A percentile compares a stretch with the other conserved stretches of the same genome.
Conservation (phyloP, 345 rosid species). For the Balakata baccata region DNA sequence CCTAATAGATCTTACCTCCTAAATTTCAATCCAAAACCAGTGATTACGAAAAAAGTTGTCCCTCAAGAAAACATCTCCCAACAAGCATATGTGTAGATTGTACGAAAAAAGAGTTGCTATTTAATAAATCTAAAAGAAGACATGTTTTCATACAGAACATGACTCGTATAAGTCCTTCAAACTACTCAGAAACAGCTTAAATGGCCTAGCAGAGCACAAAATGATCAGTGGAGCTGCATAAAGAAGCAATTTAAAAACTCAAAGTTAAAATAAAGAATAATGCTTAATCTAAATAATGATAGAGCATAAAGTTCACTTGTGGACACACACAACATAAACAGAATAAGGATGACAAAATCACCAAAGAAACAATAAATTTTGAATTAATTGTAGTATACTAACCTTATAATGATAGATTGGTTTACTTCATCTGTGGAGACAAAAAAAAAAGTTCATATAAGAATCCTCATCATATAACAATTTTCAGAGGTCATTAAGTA, state of each 20-base stretch:
- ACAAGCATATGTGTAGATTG: not conserved
- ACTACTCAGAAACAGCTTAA: not conserved
- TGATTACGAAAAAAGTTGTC: not conserved
- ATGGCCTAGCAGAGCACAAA: not conserved
- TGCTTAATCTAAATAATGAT: not conserved
- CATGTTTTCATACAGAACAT: not conserved
- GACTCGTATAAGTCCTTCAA: not conserved
- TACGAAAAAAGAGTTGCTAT: not conserved
- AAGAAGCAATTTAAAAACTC: not conserved
- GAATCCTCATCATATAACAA: conserved; percentile 11
- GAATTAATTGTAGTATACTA: conserved; percentile 28
- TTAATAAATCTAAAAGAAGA: not conserved
- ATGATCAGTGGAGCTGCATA: not conserved
- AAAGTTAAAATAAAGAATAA: not conserved
- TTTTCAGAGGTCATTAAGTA: not conserved
- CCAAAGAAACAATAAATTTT: conserved; percentile 1
- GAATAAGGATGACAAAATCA: conserved; percentile 7
- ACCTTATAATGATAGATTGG: conserved; percentile 99
- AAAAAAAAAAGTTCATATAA: conserved; percentile 29
- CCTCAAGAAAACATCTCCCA: not conserved
- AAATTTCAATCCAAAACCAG: not conserved
- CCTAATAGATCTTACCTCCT: not conserved
- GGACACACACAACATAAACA: not conserved
- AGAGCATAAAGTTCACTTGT: not conserved
- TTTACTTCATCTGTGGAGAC: conserved; percentile 86